A percentile compares a stretch with the other conserved stretches of the same genome.
These are phyloP conservation scores for Nyssa sinensis DNA, from an alignment of 148 eudicot species.

Conservation along the genomic window DNA sequence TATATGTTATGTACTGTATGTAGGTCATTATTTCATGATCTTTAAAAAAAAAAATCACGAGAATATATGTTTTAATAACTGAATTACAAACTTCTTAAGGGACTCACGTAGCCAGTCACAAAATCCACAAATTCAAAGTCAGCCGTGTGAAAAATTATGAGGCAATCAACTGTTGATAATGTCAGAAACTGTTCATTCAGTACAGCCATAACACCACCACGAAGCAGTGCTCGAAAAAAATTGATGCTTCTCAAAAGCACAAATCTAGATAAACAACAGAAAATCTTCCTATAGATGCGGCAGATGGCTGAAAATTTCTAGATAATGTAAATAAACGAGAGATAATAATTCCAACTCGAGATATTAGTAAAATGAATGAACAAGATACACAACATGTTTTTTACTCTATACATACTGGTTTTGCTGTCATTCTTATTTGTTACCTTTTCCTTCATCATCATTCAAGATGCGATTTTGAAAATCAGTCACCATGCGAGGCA, in stretches of 20 bases:
- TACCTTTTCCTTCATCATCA: constrained; percentile 74
- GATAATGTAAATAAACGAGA: not conserved
- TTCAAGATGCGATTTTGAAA: constrained; percentile 75
- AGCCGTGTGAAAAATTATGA: too few species aligned
- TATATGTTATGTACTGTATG: too few species aligned
- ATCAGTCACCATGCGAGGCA: constrained; percentile 78
- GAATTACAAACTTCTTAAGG: too few species aligned
- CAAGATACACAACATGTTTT: constrained; percentile 15
- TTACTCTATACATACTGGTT: constrained; percentile 25
- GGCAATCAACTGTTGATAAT: too few species aligned
- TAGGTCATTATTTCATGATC: too few species aligned
- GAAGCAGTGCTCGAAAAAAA: not conserved
- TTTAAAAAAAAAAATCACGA: too few species aligned
- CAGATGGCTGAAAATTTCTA: constrained; percentile 1
- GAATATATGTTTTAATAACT: too few species aligned
- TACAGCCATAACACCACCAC: not conserved
- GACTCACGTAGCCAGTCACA: too few species aligned
- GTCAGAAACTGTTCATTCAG: not conserved
- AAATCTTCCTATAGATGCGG: not conserved
- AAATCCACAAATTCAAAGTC: too few species aligned
- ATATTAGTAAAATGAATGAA: constrained; percentile 14
- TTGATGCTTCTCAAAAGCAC: constrained; percentile 6
- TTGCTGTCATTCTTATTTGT: constrained; percentile 15
- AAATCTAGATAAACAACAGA: constrained; percentile 1
- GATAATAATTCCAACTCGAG: not conserved